Conservation (phyloP, 805 yeast genomes). For the Debaryomyces maramus region DNA sequence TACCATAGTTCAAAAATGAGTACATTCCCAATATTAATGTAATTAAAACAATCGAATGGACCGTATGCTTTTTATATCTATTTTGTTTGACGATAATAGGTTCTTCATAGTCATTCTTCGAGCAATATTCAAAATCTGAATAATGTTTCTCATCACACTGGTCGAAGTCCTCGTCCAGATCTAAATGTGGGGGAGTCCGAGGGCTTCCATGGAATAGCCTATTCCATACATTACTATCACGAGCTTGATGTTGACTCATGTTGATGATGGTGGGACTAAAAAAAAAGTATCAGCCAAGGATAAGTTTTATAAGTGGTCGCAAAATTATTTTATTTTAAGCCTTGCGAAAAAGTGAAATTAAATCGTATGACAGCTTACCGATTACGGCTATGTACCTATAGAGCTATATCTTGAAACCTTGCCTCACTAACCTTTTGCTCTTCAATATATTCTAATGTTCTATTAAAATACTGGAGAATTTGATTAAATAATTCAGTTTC, state of each 20-base stretch:
- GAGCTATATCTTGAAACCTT: slow-evolving; percentile 61
- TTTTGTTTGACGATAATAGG: not conserved
- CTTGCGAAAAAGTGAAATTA: too few relatives aligned
- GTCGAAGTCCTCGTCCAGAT: not conserved
- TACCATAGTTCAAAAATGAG: too few relatives aligned
- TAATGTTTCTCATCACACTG: not conserved
- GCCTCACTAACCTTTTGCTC: slow-evolving; percentile 71
- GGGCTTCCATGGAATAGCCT: slow-evolving; percentile 3
- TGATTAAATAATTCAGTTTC: slow-evolving; percentile 30
- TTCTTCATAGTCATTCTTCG: not conserved
- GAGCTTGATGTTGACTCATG: slow-evolving; percentile 4
- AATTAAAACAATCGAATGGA: not conserved
- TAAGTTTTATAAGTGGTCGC: too few relatives aligned
- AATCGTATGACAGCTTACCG: too few relatives aligned
- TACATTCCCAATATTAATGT: not conserved
- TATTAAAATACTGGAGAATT: slow-evolving; percentile 46
- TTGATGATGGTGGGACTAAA: too few relatives aligned
- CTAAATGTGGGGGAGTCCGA: not conserved
- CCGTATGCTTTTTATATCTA: not conserved
- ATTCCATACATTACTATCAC: slow-evolving; percentile 2
- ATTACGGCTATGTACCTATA: too few relatives aligned
- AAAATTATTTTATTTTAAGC: too few relatives aligned
- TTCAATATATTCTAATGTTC: slow-evolving; percentile 70
- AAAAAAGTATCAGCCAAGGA: too few relatives aligned
- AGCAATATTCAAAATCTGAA: not conserved